Base-by-base conservation (phyloP, 768 basidiomycete genomes). In the Strobilomyces confusus region DNA sequence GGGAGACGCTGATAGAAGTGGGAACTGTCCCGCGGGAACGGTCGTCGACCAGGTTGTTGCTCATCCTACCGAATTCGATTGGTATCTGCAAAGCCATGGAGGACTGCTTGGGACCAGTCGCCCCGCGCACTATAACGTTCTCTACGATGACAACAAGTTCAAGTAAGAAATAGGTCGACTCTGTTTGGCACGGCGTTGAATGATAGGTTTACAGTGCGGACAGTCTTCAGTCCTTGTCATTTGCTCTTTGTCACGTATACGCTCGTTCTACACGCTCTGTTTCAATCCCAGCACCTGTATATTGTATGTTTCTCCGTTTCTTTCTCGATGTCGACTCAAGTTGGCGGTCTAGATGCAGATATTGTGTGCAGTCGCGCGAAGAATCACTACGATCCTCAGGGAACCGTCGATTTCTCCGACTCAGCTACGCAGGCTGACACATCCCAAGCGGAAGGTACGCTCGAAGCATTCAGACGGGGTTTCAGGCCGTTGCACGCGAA, bases 231-330 rank as follows among this genome's bases (percentile, higher is more conserved):
- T 76, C 79, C 0, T 65, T 84, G 4, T 83, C 89, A 0, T 92
- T 87, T 48, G 84, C 88, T 0, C 73, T 93, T 0, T 89, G 88
- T 61, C 88, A 93, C 44, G 83, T 89, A 0, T 92, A 89, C 58
- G 87, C 89, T 1, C 80, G 89, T 3, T 82, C 87, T 11, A 90
- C 88, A 4, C 82, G 89, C 22, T 87, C 87, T 0, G 89, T 90
- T 1, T 90, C 89, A 0, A 89, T 90, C 46, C 89, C 89, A 0
- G 89, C 88, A 0, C 89, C 89, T 0, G 87, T 90, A 0, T 90
- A 90, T 59, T 90, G 88, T 89, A 61, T 1, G 33, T 36, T 14
- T 34, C 32, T 4, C 6, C 11, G 2, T 33, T 46, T 15, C 13
- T 23, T 2, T 50, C 17, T 26, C 49, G 38, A 40, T 29, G 2